Conservation (phyloP, 2,329 filamentous ascomycete genomes). For the Cercospora berteroae region DNA sequence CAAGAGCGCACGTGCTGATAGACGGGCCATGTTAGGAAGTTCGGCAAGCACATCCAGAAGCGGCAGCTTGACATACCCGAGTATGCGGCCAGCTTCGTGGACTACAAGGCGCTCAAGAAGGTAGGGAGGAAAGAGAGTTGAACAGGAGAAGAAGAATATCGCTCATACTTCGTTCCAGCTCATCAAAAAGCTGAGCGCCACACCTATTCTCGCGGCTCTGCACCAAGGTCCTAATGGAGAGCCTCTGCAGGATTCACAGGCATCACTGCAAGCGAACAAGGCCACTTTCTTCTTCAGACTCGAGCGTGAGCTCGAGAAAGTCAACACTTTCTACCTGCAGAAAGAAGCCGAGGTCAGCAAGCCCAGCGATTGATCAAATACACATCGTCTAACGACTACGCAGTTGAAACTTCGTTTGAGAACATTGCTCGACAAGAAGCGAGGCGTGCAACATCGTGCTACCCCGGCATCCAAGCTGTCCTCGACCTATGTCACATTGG, state of each 20-base stretch:
- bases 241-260: slow-evolving; percentile 69
- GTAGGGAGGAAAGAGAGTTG: slow-evolving; percentile 48
- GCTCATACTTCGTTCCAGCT: slow-evolving; percentile 59
- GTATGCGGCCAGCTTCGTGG: slow-evolving; percentile 98
- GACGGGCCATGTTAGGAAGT: slow-evolving; percentile 70
- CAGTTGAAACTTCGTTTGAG: slow-evolving; percentile 90
- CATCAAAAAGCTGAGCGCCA: slow-evolving; percentile 96
- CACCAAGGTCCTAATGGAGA: slow-evolving; percentile 53
- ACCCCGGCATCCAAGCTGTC: slow-evolving; percentile 78
- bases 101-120: slow-evolving; percentile 99
- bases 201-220: slow-evolving; percentile 76
- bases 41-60: slow-evolving; percentile 99
- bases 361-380: neutral
- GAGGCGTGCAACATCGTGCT: slow-evolving; percentile 73
- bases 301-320: slow-evolving; percentile 96
- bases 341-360: slow-evolving; percentile 85
- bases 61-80: slow-evolving; percentile 97
- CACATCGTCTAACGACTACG: slow-evolving; percentile 6
- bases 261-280: slow-evolving; percentile 90
- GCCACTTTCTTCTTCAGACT: slow-evolving; percentile 98
- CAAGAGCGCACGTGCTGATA: slow-evolving; percentile 18
- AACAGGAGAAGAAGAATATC: neutral
- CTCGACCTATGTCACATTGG: slow-evolving; percentile 87
- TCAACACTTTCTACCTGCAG: slow-evolving; percentile 95
- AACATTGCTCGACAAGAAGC: slow-evolving; percentile 92